phyloP scores from a whole-genome alignment of 257 asterid genomes.

The Petunia secreta region DNA sequence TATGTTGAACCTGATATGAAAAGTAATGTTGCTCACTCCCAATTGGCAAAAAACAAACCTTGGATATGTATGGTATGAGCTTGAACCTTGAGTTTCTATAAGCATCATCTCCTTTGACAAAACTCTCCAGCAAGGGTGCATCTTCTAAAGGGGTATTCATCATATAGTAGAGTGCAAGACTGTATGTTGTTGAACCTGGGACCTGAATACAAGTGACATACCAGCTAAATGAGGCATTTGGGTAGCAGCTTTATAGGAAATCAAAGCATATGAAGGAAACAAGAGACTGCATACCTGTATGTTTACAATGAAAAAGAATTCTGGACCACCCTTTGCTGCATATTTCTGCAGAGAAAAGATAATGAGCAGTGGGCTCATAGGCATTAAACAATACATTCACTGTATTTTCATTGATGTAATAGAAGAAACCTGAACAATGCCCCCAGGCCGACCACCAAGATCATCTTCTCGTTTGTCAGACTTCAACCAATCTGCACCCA shows the following conservation, averaged over 20 bases:
- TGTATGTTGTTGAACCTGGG: conserved; percentile 92
- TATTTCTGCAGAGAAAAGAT: conserved; percentile 66
- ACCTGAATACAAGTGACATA: conserved; percentile 45
- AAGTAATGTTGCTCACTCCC: conserved; percentile 24
- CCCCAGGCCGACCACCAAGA: conserved; percentile 91
- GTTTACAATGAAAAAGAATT: conserved; percentile 88
- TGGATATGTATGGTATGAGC: conserved; percentile 95
- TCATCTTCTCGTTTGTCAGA: conserved; percentile 98
- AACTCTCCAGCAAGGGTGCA: conserved; percentile 87
- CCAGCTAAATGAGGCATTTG: conserved; percentile 14
- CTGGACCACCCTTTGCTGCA: conserved; percentile 92
- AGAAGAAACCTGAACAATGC: conserved; percentile 83
- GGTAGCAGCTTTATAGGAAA: neutral
- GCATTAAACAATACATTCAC: conserved; percentile 20
- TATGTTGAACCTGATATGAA: neutral
- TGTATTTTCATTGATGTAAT: conserved; percentile 6
- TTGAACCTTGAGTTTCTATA: conserved; percentile 97
- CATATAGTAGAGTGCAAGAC: conserved; percentile 90
- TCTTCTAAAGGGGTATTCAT: conserved; percentile 84
- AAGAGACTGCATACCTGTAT: conserved; percentile 66
- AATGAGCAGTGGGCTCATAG: conserved; percentile 30
- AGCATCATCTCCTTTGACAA: conserved; percentile 92
- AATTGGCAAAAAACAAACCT: conserved; percentile 51
- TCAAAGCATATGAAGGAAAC: conserved; percentile 19
- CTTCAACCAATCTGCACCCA: conserved; percentile 97